Evolutionary conservation across 2,329 filamentous ascomycete species (phyloP).

Genomic region (Cordyceps javanica): DNA sequence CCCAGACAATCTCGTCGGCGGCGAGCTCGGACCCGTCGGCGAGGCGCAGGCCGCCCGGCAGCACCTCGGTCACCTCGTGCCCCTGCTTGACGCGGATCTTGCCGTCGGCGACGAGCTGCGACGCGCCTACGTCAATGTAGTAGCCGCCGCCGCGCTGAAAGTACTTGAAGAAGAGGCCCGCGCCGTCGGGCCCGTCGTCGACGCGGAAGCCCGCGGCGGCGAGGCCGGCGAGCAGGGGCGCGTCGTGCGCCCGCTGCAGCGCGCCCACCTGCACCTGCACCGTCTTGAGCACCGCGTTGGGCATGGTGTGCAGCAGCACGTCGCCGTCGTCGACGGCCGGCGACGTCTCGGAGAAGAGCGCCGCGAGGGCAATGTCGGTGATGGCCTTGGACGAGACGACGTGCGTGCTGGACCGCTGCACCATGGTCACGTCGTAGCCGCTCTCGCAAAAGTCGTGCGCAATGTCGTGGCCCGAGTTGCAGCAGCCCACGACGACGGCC

Average conservation of each 20-base stretch:
- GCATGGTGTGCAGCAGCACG: slow-evolving; percentile 50
- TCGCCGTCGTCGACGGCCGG: slow-evolving; percentile 63
- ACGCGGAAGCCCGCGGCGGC: slow-evolving; percentile 51
- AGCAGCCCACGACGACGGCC: slow-evolving; percentile 60
- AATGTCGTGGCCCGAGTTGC: slow-evolving; percentile 65
- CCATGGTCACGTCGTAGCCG: slow-evolving; percentile 61
- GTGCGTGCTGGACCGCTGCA: slow-evolving; percentile 61
- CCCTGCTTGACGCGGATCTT: slow-evolving; percentile 58
- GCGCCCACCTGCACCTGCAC: slow-evolving; percentile 41
- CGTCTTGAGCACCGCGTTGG: slow-evolving; percentile 54
- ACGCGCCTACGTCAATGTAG: slow-evolving; percentile 63
- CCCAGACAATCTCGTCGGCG: slow-evolving; percentile 58
- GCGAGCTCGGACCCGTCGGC: slow-evolving; percentile 50
- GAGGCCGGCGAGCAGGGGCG: slow-evolving; percentile 37
- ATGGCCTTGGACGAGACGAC: slow-evolving; percentile 53
- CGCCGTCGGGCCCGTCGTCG: slow-evolving; percentile 46
- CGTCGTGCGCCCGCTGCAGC: slow-evolving; percentile 30
- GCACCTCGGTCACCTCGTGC: slow-evolving; percentile 47
- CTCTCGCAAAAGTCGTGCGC: slow-evolving; percentile 61
- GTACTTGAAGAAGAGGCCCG: slow-evolving; percentile 52
- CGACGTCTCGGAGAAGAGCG: slow-evolving; percentile 42
- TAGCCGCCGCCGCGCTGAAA: slow-evolving; percentile 61
- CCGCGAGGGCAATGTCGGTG: slow-evolving; percentile 45
- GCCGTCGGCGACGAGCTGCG: slow-evolving; percentile 55
- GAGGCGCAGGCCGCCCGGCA: slow-evolving; percentile 38